These are phyloP conservation scores for Hydnum rufescens DNA, from an alignment of 768 basidiomycete species.

Conservation along the genomic window DNA sequence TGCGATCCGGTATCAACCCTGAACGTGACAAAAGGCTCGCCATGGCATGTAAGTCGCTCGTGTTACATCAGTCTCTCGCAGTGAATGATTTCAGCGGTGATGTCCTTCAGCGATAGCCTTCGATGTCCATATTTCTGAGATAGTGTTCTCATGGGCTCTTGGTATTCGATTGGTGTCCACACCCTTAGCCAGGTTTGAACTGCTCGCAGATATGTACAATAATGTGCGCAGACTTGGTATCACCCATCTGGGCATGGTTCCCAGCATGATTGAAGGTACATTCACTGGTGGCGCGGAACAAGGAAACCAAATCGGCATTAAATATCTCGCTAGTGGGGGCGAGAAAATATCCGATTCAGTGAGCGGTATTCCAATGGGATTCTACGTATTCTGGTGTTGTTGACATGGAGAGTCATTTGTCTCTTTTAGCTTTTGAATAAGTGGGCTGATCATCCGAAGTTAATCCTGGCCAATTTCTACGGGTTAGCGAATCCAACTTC, in stretches of 20 bases:
- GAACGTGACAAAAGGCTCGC: slow-evolving; percentile 21
- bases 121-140: slow-evolving; percentile 31
- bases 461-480: slow-evolving; percentile 31
- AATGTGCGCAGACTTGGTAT: slow-evolving; percentile 22
- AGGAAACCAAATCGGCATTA: slow-evolving; percentile 18
- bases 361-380: slow-evolving; percentile 11
- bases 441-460: slow-evolving; percentile 27
- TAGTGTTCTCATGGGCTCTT: slow-evolving; percentile 20
- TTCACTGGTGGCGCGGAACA: slow-evolving; percentile 18
- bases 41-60: slow-evolving; percentile 23
- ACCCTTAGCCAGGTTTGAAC: slow-evolving; percentile 22
- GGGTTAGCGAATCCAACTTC: slow-evolving; percentile 16
- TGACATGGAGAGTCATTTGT: not conserved
- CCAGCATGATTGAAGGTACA: slow-evolving; percentile 33
- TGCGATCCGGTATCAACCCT: slow-evolving; percentile 13
- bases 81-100: slow-evolving; percentile 1
- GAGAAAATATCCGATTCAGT: slow-evolving; percentile 35
- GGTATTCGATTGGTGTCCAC: slow-evolving; percentile 27
- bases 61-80: slow-evolving; percentile 1
- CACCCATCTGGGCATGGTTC: slow-evolving; percentile 33
- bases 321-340: slow-evolving; percentile 30
- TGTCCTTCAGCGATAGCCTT: slow-evolving; percentile 27
- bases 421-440: slow-evolving; percentile 23
- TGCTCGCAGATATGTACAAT: slow-evolving; percentile 25
- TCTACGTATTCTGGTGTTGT: not conserved